phyloP scores from a whole-genome alignment of 495 filamentous ascomycete species.

The Aspergillus sparsus region DNA sequence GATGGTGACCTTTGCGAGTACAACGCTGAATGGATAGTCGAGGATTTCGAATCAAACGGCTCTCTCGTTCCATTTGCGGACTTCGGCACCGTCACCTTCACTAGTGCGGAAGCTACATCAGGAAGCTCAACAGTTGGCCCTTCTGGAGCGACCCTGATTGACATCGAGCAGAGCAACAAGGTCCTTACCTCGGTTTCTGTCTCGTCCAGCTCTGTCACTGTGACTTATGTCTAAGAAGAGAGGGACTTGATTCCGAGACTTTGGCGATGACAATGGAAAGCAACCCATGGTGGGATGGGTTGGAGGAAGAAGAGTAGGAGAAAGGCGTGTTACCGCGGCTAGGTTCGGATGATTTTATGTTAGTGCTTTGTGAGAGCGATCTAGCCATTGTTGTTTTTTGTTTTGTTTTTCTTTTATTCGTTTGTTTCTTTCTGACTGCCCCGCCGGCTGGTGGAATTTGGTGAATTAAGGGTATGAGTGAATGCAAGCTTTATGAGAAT shows the following conservation, averaged over 20 bases:
- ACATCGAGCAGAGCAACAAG: conserved; percentile 47
- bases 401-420: too few relatives aligned
- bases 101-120: conserved; percentile 31
- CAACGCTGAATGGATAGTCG: conserved; percentile 65
- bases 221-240: conserved; percentile 24
- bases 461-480: too few relatives aligned
- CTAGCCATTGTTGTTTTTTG: too few relatives aligned
- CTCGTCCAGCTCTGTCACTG: conserved; percentile 34
- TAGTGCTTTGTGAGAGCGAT: too few relatives aligned
- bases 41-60: conserved; percentile 52
- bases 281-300: background rate
- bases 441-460: too few relatives aligned
- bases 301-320: background rate
- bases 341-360: too few relatives aligned
- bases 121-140: conserved; percentile 34
- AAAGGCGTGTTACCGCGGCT: too few relatives aligned
- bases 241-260: background rate
- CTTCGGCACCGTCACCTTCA: conserved; percentile 56
- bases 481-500: too few relatives aligned
- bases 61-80: conserved; percentile 52
- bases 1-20: conserved; percentile 25
- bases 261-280: background rate
- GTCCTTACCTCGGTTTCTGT: conserved; percentile 46
- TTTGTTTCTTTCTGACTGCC: too few relatives aligned
- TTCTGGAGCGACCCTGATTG: conserved; percentile 45